Conservation (phyloP, 305 asterid species). For the Salvia sclarea region DNA sequence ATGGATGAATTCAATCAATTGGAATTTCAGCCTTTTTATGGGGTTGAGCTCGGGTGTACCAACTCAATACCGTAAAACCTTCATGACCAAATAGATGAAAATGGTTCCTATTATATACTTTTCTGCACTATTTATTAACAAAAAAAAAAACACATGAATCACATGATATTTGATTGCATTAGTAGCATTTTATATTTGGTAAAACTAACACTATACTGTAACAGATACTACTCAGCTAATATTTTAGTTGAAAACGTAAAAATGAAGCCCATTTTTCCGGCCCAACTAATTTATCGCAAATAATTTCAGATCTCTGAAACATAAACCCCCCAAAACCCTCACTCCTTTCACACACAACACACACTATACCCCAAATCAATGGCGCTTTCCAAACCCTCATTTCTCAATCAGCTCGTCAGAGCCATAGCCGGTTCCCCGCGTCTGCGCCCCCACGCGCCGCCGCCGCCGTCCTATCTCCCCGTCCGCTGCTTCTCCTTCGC, state of each 20-base stretch:
- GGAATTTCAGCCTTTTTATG: too few species aligned
- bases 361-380: slow-evolving; percentile 36
- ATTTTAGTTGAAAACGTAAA: neutral
- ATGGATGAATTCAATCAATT: too few species aligned
- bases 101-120: too few species aligned
- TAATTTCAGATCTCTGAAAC: neutral
- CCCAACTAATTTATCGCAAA: slow-evolving; percentile 1
- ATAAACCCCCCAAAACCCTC: slow-evolving; percentile 26
- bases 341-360: slow-evolving; percentile 5
- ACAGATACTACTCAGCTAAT: neutral
- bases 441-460: slow-evolving; percentile 38
- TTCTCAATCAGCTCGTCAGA: slow-evolving; percentile 53
- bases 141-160: too few species aligned
- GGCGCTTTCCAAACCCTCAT: slow-evolving; percentile 74
- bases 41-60: too few species aligned
- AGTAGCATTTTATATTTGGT: too few species aligned
- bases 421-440: slow-evolving; percentile 45
- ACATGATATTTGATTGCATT: too few species aligned
- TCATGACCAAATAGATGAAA: too few species aligned
- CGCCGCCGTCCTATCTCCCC: slow-evolving; percentile 42
- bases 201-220: too few species aligned
- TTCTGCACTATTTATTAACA: too few species aligned
- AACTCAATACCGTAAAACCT: too few species aligned
- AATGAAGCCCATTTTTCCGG: neutral
- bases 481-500: slow-evolving; percentile 81